phyloP scores from a whole-genome alignment of 495 filamentous ascomycete genomes.

The Podospora fimiseda region DNA sequence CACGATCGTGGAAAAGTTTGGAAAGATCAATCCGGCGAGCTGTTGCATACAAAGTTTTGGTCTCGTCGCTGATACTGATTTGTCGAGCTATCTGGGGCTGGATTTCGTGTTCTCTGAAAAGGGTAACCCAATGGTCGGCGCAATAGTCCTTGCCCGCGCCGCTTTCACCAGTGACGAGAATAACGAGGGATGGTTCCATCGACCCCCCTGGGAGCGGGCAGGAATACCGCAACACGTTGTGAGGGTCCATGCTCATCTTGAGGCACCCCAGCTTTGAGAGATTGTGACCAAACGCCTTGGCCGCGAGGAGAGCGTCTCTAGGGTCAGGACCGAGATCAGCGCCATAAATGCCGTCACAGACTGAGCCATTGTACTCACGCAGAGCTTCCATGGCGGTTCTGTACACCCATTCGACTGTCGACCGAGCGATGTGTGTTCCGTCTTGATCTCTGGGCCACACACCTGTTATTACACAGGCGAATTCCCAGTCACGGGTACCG shows the following conservation, averaged over 20 bases:
- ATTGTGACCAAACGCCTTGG: conserved; percentile 54
- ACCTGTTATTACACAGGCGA: conserved; percentile 59
- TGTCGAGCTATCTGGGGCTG: conserved; percentile 36
- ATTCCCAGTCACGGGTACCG: conserved; percentile 58
- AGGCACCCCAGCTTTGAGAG: conserved; percentile 44
- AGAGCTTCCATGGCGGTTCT: conserved; percentile 41
- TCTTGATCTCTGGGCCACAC: conserved; percentile 55
- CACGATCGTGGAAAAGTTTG: conserved; percentile 47
- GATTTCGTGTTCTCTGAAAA: conserved; percentile 30
- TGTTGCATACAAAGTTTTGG: conserved; percentile 53
- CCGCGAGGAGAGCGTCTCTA: conserved; percentile 46
- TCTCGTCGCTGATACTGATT: conserved; percentile 55
- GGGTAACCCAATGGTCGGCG: conserved; percentile 49
- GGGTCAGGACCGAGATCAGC: conserved; percentile 61
- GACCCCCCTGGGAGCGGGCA: conserved; percentile 44
- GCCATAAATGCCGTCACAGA: conserved; percentile 50
- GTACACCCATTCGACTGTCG: conserved; percentile 53
- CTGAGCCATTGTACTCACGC: conserved; percentile 26
- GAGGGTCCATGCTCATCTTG: conserved; percentile 47
- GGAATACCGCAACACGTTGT: conserved; percentile 48
- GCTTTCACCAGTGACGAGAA: conserved; percentile 56
- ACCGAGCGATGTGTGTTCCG: conserved; percentile 38
- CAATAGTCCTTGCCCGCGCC: conserved; percentile 58
- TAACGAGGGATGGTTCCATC: conserved; percentile 44
- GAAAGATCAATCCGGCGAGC: conserved; percentile 45